phyloP scores from a whole-genome alignment of 345 rosid genomes.

The Aegle marmelos region DNA sequence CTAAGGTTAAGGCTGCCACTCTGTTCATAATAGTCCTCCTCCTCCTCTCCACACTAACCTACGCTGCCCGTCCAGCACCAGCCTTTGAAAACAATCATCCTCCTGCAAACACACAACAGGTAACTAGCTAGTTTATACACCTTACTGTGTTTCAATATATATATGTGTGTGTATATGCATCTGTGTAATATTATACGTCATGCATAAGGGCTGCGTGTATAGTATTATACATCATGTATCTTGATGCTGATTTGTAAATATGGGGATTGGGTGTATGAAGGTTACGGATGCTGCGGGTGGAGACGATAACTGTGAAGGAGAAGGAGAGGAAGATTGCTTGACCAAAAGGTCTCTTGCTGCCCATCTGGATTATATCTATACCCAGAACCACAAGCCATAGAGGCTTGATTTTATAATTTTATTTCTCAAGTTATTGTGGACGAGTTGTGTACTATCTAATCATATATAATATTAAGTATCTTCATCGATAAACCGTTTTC shows the following conservation, averaged over 20 bases:
- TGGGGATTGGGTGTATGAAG: neutral
- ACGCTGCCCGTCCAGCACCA: slow-evolving; percentile 46
- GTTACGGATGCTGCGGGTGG: slow-evolving; percentile 13
- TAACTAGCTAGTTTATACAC: neutral
- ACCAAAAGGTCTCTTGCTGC: slow-evolving; percentile 50
- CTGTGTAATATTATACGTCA: too few species aligned
- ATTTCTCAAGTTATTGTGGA: neutral
- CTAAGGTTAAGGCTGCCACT: slow-evolving; percentile 34
- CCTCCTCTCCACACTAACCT: slow-evolving; percentile 41
- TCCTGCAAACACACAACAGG: slow-evolving; percentile 33
- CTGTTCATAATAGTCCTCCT: slow-evolving; percentile 41
- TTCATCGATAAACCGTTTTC: too few species aligned
- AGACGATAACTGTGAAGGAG: slow-evolving; percentile 45
- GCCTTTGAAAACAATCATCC: slow-evolving; percentile 21
- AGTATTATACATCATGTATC: too few species aligned
- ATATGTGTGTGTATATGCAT: too few species aligned
- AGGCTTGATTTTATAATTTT: neutral
- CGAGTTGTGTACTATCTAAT: neutral
- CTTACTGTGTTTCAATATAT: too few species aligned
- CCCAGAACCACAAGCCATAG: slow-evolving; percentile 43
- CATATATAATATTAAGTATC: neutral
- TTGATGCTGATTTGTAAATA: too few species aligned
- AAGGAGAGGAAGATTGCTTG: slow-evolving; percentile 52
- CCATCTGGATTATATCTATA: slow-evolving; percentile 57
- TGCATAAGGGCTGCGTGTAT: too few species aligned